Conservation (phyloP, 2,329 filamentous ascomycete genomes). For the Pestalotiopsis sp. region DNA sequence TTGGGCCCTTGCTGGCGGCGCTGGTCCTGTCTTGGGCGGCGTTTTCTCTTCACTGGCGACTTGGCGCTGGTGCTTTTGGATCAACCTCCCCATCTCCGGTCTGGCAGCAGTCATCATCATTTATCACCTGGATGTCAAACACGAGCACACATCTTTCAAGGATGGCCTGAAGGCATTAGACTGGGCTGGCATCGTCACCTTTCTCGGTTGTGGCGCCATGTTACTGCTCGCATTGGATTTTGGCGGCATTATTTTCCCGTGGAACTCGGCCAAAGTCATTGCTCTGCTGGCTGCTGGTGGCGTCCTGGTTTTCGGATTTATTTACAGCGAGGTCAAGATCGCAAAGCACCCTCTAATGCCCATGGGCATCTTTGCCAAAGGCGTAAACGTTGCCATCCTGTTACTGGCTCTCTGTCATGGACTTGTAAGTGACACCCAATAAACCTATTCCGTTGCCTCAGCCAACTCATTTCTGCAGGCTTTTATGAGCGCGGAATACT, state of each 20-base stretch:
- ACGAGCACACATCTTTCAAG: not conserved
- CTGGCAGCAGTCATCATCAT: not conserved
- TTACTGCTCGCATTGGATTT: constrained; percentile 7
- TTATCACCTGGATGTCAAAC: constrained; percentile 1
- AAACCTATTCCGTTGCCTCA: not conserved
- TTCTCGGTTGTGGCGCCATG: constrained; percentile 1
- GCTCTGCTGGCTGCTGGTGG: not conserved
- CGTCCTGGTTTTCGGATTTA: not conserved
- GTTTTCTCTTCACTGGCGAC: constrained; percentile 19
- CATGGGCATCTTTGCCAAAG: constrained; percentile 1
- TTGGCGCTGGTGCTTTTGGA: constrained; percentile 27
- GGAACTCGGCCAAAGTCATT: constrained; percentile 8
- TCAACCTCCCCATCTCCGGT: constrained; percentile 7
- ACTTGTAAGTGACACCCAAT: not conserved
- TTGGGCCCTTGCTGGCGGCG: constrained; percentile 41
- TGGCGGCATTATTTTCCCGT: constrained; percentile 1
- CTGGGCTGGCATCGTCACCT: not conserved
- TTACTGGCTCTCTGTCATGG: constrained; percentile 2
- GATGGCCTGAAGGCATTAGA: constrained; percentile 6
- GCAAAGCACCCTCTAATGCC: constrained; percentile 7
- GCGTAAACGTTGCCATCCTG: not conserved
- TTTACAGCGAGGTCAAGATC: constrained; percentile 3
- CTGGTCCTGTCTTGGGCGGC: constrained; percentile 23
- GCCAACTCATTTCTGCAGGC: not conserved
- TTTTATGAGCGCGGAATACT: constrained; percentile 8